Evolutionary conservation across 768 basidiomycete species (phyloP).

Genomic region (Serendipita sp.): DNA sequence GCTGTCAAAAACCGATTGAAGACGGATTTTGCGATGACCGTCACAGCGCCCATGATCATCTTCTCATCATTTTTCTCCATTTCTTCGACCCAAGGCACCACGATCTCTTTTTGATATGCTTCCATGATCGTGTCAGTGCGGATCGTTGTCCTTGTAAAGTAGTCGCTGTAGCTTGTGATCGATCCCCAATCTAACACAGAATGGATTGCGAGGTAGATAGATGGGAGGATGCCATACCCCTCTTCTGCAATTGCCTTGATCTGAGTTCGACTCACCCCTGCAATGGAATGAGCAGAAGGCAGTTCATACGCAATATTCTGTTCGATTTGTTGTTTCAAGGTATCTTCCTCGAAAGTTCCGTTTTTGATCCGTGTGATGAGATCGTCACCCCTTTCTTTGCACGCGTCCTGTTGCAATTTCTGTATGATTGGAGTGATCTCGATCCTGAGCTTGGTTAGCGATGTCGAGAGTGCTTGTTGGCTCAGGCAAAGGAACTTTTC

Average conservation of each 20-base stretch:
- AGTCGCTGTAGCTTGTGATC: background rate
- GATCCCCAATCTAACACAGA: background rate
- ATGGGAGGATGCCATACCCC: too few relatives aligned
- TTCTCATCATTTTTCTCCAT: background rate
- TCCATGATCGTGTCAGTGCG: background rate
- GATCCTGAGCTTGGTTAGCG: background rate
- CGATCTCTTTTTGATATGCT: background rate
- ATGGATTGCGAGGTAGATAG: background rate
- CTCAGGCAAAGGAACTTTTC: background rate
- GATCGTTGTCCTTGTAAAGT: background rate
- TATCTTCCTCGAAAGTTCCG: background rate
- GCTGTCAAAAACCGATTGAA: too few relatives aligned
- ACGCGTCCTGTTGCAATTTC: background rate
- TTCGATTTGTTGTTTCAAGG: background rate
- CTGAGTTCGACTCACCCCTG: background rate
- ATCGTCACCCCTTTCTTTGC: background rate
- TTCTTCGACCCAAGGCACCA: background rate
- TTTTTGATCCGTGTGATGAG: background rate
- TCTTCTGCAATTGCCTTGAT: background rate
- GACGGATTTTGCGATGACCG: too few relatives aligned
- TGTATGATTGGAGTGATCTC: background rate
- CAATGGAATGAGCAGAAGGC: too few relatives aligned
- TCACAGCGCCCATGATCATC: background rate
- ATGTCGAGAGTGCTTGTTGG: background rate
- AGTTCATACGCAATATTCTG: background rate